Base-by-base conservation (phyloP, 2,329 filamentous ascomycete species). In the Fusarium coicis region DNA sequence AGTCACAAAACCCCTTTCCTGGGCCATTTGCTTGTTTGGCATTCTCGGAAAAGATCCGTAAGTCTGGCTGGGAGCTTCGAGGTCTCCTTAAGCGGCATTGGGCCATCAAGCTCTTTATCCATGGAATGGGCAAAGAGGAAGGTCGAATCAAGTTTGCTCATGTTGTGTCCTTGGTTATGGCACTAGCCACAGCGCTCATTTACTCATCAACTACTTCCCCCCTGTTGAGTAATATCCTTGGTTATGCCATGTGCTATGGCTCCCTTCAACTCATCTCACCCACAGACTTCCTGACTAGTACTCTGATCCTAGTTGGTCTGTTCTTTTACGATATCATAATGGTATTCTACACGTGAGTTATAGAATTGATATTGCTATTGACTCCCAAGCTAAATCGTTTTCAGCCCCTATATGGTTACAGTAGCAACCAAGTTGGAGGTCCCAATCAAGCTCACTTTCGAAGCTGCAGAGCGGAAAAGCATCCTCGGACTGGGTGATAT, bases 281-380 rank as follows among this genome's bases (percentile, higher is more conserved):
- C 0, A 97, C 95, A 0, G 96, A 94, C 0, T 97, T 98, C 79
- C 84, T 88, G 61, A 97, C 93, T 0, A 94, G 94, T 1, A 93
- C 92, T 11, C 82, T 95, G 47, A 91, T 98, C 15, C 86, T 98
- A 3, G 84, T 86, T 15, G 93, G 92, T 0, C 86, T 98, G 2
- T 98, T 98, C 84, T 90, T 97, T 78, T 99, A 99, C 79, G 96
- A 99, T 80, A 96, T 99, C 54, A 91, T 96, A 81, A 95, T 96
- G 87, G 93, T 96, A 10, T 96, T 96, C 79, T 96, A 93, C 80
- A 95, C 93, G 84, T 91, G 79, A 82, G 89, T 86, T 19, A 14
- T 23, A 52, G 5, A 10, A 11, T n/a, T 10, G 5, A 50, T 16
- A 26, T 39, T 23, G 10, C 23, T 23, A 7, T 26, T 10, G 28